Evolutionary conservation across 1,284 basidiomycete genomes (phyloP), one percentile per base, ranked within the genome.

Genomic region (Chalciporus piperatoides): DNA sequence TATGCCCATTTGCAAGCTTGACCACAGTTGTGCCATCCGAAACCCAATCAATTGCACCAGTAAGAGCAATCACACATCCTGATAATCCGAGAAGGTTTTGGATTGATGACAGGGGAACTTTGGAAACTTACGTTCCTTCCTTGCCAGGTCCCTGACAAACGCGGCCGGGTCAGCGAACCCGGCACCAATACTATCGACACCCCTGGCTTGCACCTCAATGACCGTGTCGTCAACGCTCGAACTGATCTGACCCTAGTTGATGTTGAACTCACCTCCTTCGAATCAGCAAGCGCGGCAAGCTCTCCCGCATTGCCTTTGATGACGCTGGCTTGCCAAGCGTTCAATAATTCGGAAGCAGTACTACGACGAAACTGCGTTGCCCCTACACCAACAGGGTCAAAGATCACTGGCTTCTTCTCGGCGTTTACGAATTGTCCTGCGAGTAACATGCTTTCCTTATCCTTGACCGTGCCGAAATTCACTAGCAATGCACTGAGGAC

Each of bases 251-350:
- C 5, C 36, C 4, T 11, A 27, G 10, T 36, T 14, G 12, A 44
- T 6, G 17, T 12, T 24, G 46, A 27, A 51, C 67, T 36, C 41
- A 86, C 90, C 72, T 93, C 92, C n/a, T 67, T 66, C 0, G 85
- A 86, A 14, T 85, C 79, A 1, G 85, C 80, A 11, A 97, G 71
- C 0, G 87, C 77, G 0, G 83, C 91, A 19, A 98, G 84, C 68
- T 98, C 96, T 17, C 83, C 93, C 0, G 92, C 89, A 63, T 98
- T 98, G 5, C 95, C 96, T 69, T 98, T 98, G 71, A 98, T 93
- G 15, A 97, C 86, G 15, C 87, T 88, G 14, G 90, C 83, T 66
- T 97, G 94, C 79, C 89, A 96, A 41, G 78, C 71, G 55, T 89
- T 78, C n/a, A 97, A 71, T 11, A 97, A 76, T 48, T 85, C 89